A percentile compares a stretch with the other conserved stretches of the same genome.
Evolutionary conservation across 768 basidiomycete species (phyloP).

Genomic region (Phaeotremella skinneri): DNA sequence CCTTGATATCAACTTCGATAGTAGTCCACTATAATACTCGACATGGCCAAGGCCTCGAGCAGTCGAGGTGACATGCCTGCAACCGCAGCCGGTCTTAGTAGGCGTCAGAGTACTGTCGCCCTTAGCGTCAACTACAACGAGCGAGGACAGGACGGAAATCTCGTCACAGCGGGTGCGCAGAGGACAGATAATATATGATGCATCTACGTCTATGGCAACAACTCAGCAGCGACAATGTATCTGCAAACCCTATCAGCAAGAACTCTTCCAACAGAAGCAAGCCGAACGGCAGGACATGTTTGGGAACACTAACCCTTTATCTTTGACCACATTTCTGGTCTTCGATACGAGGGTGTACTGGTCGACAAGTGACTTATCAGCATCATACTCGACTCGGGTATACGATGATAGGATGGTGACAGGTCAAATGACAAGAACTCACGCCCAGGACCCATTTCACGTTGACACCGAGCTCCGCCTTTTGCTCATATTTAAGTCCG

Average conservation of each 20-base stretch:
- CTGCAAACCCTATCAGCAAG: constrained; percentile 5
- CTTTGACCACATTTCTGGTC: constrained; percentile 44
- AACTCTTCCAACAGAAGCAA: not conserved
- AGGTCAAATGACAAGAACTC: constrained; percentile 18
- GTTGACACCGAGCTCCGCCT: constrained; percentile 23
- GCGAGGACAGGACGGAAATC: no score
- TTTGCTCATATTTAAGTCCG: constrained; percentile 27
- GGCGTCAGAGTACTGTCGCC: no score
- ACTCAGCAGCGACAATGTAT: constrained; percentile 34
- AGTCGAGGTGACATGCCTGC: no score
- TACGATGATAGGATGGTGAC: not conserved
- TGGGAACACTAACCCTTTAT: constrained; percentile 50
- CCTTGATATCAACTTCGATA: not conserved
- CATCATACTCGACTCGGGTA: not conserved
- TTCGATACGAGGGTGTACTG: constrained; percentile 48
- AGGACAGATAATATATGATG: no score
- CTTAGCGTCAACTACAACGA: no score
- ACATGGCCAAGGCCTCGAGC: no score
- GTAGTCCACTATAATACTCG: not conserved
- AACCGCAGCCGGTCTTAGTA: no score
- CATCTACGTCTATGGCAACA: not conserved
- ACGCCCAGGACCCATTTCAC: constrained; percentile 50
- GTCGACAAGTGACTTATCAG: not conserved
- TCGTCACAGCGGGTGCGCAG: no score
- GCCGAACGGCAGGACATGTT: not conserved